Evolutionary conservation across 1,139 yeast genomes (phyloP), one percentile per base, ranked within the genome.

Genomic region (Kluyveromyces sp.): DNA sequence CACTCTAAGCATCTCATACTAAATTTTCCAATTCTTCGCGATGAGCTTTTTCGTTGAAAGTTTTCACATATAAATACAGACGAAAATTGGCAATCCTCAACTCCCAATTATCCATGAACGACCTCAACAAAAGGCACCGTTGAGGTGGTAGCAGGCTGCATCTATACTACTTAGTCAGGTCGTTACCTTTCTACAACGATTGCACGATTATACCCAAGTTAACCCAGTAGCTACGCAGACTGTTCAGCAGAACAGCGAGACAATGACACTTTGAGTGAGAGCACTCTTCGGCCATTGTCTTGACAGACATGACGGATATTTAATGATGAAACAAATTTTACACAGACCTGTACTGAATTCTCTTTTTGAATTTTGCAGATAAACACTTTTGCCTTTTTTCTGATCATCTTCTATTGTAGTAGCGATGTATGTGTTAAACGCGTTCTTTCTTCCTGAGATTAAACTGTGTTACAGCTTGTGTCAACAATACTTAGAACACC

Each of bases 281-380:
- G 15, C 26, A 9, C 26, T 33, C 32, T 38, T 20, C 29, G 33
- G 17, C 20, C 26, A 30, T 33, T 29, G 22, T 26, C 31, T 9
- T n/a, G n/a, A 22, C 12, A 30, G 33, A 30, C 17, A 30, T n/a
- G 12, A 6, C 11, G n/a, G 3, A 11, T 39, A 40, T 50, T 40
- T 41, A 43, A 58, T 66, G 70, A 67, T 67, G 71, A 67, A 54
- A 60, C 52, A 58, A 54, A 53, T 62, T 62, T 55, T 61, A 61
- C 69, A 67, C 71, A 67, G 71, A 67, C 71, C 71, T 67, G 71
- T 63, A 61, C 71, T 66, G 68, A 67, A 55, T 38, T 38, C 56
- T 56, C 45, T 18, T 56, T 52, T 51, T 48, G 55, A 44, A 53
- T 57, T 44, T 49, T 61, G 66, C 64, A 60, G 66, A 61, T 47